Evolutionary conservation across 148 eudicot genomes (phyloP).

Genomic region (Limonium bicolor): DNA sequence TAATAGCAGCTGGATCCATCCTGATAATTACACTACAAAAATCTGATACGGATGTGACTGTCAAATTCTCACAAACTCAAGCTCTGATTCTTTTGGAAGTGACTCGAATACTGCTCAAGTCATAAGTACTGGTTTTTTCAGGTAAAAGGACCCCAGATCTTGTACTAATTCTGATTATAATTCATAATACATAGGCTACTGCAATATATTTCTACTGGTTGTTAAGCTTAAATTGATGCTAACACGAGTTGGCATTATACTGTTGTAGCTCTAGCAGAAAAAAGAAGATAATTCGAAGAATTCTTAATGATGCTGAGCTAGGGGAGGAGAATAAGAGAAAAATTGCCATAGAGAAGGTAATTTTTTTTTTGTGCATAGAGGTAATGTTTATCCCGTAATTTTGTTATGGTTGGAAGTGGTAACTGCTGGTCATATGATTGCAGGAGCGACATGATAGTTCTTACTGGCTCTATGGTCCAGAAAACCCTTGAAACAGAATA

Average conservation of each 20-base stretch:
- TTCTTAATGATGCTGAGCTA: conserved; percentile 86
- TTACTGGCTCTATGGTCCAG: conserved; percentile 54
- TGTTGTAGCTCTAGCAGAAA: conserved; percentile 32
- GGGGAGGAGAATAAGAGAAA: conserved; percentile 96
- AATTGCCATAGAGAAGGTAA: conserved; percentile 97
- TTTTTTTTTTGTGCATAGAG: too few relatives aligned
- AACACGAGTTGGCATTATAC: neutral
- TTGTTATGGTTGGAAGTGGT: too few relatives aligned
- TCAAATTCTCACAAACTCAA: too few relatives aligned
- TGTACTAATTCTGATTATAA: neutral
- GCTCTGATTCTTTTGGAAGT: conserved; percentile 69
- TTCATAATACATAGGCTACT: neutral
- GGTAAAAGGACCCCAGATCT: conserved; percentile 22
- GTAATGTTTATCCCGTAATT: too few relatives aligned
- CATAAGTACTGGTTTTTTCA: conserved; percentile 25
- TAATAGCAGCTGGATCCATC: too few relatives aligned
- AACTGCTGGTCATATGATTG: conserved; percentile 4
- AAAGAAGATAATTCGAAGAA: conserved; percentile 88
- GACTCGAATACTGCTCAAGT: conserved; percentile 52
- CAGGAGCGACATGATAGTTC: conserved; percentile 96
- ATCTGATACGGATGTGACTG: too few relatives aligned
- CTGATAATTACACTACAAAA: too few relatives aligned
- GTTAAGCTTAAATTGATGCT: neutral
- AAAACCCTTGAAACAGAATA: conserved; percentile 38
- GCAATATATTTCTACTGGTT: neutral